A percentile compares a stretch with the other conserved stretches of the same genome.
Evolutionary conservation across 1,284 basidiomycete genomes (phyloP).

Genomic region (Trichosporon ovoides): DNA sequence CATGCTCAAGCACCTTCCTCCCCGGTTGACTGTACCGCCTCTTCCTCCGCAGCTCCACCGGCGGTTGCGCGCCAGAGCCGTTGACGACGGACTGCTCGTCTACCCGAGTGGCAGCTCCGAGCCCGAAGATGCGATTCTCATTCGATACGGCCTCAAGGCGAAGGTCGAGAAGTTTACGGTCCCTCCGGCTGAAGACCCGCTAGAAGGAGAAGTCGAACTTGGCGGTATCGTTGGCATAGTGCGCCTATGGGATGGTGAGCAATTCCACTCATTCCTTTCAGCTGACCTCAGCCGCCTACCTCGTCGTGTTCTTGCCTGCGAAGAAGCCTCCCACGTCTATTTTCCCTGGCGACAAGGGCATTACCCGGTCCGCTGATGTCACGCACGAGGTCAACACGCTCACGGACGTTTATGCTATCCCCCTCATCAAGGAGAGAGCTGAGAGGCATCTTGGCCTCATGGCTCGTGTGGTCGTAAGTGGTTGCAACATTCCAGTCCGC

Average conservation of each 20-base stretch:
- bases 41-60: conserved; percentile 41
- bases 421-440: conserved; percentile 29
- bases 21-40: conserved; percentile 42
- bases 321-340: conserved; percentile 23
- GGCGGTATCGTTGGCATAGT: conserved; percentile 46
- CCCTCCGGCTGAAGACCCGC: conserved; percentile 7
- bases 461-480: conserved; percentile 23
- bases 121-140: conserved; percentile 20
- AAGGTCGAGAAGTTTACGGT: conserved; percentile 24
- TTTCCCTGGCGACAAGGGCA: conserved; percentile 27
- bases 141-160: conserved; percentile 43
- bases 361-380: conserved; percentile 10
- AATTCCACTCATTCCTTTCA: background rate
- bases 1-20: conserved; percentile 27
- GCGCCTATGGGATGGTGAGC: conserved; percentile 46
- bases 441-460: conserved; percentile 21
- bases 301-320: conserved; percentile 43
- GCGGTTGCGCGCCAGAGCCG: conserved; percentile 22
- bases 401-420: conserved; percentile 38
- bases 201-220: conserved; percentile 30
- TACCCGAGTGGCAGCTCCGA: conserved; percentile 15
- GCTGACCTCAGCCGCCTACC: conserved; percentile 39
- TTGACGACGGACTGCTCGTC: conserved; percentile 33
- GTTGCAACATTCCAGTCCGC: background rate
- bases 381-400: conserved; percentile 35